Evolutionary conservation across 805 yeast species (phyloP), one percentile per base, ranked within the genome.

Genomic region (Candida krabiensis): DNA sequence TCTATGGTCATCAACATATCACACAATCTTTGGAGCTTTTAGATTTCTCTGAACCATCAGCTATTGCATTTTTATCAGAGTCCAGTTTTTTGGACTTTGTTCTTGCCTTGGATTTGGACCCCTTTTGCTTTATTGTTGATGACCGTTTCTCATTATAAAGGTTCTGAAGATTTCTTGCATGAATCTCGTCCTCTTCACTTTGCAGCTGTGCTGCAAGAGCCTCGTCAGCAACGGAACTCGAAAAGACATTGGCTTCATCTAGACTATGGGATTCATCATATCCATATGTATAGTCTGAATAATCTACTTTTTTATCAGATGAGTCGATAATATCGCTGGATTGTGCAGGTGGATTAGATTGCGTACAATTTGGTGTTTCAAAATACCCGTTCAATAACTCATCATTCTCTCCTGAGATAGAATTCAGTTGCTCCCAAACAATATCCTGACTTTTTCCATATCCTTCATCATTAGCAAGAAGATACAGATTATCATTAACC

Each of bases 351-450:
- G 19, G 13, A 23, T 37, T n/a, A 26, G 19, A 30, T 16, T 19
- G 14, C 25, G 24, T 9, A 11, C 45, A 38, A 26, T 37, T 33
- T 9, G 40, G 44, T 2, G 81, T 81, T 6, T 69, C 57, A 47
- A 86, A 86, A 14, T 67, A 70, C 2, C 93, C 95, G 11, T 77
- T 75, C 57, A 77, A 79, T 50, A 81, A 86, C 19, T 69, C 66
- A 53, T 86, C 95, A n/a, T 77, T 78, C 1, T 69, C 61, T 0
- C 96, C 96, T 30, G 71, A 71, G 3, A 80, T 72, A 2, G 86
- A 76, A 33, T 71, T 73, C 28, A 91, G 63, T 1, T 85, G 75
- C 56, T 86, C 90, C 98, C 98, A 91, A 6, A 87, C 86, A 14
- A 84, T 73, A n/a, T 71, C 64, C 2, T 58, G 52, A 24, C 47